Base-by-base conservation (phyloP, 2,329 filamentous ascomycete species). In the Anthostomella pinea region DNA sequence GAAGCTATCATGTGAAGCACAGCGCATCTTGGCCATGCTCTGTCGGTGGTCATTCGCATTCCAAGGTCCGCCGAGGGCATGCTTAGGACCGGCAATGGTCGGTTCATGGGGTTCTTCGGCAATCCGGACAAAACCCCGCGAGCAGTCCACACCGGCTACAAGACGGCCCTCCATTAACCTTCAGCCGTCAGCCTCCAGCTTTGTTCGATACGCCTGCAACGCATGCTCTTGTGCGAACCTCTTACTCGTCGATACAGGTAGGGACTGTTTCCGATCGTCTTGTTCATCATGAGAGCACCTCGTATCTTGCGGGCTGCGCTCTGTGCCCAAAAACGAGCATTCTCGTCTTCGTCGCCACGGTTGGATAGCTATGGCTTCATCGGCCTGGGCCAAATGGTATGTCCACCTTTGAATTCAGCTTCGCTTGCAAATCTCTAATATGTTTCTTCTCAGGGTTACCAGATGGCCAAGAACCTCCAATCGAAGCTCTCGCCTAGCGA, bases 381-480 rank as follows among this genome's bases (percentile, higher is more conserved):
- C 37, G 77, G 77, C 10, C 59, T 81, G 10, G 77, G 77, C 5
- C 76, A 79, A 45, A 81, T 81, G 77, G 75, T 79, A 62, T 19
- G 67, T 52, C 8, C 14, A 17, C n/a, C 29, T 19, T 22, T 26
- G 22, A n/a, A 36, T n/a, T 6, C n/a, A n/a, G 25, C 14, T 14
- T 25, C 4, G 17, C 22, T 10, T 18, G 16, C 14, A 38, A 10
- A 8, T 36, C 28, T 34, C 35, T 44, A 41, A 43, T 16, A 19
- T 16, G 3, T 21, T 35, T 11, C 16, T 18, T 8, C 32, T 28
- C 26, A 79, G 75, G 77, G 77, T 26, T 79, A 73, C 51, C 75
- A 78, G 63, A 80, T 81, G 77, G 77, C 75, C 43, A 74, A 70
- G 60, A 81, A 80, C 55, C 68, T 81, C 4, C 75, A 77, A 56